A percentile compares a stretch with the other conserved stretches of the same genome.
These are phyloP conservation scores for Saccharomycopsis lassenensis DNA, from an alignment of 805 yeast species.

Conservation along the genomic window DNA sequence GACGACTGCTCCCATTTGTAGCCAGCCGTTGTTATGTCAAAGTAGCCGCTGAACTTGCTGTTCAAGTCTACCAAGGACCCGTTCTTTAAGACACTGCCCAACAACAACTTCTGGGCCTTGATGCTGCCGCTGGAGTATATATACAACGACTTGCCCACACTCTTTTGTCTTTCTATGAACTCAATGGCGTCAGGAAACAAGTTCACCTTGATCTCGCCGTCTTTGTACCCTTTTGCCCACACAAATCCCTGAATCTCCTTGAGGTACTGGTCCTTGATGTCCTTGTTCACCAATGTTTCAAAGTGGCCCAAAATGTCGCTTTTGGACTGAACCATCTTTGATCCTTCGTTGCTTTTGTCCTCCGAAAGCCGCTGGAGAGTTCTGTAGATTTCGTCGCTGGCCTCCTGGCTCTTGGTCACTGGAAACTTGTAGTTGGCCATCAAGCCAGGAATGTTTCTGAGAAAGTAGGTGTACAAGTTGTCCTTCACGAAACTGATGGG, in stretches of 20 bases:
- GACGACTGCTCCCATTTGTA: slow-evolving; percentile 48
- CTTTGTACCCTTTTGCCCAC: slow-evolving; percentile 71
- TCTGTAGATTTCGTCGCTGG: too few species aligned
- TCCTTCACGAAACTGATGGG: slow-evolving; percentile 85
- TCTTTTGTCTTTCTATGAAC: slow-evolving; percentile 36
- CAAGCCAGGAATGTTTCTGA: slow-evolving; percentile 34
- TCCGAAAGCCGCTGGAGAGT: too few species aligned
- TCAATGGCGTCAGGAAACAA: slow-evolving; percentile 61
- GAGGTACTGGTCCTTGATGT: slow-evolving; percentile 66
- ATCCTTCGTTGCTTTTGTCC: too few species aligned
- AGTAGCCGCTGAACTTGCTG: slow-evolving; percentile 49
- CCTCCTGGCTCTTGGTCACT: slow-evolving; percentile 11
- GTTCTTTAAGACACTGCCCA: slow-evolving; percentile 44
- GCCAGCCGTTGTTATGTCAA: slow-evolving; percentile 80
- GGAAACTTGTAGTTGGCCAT: slow-evolving; percentile 23
- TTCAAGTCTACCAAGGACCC: slow-evolving; percentile 37
- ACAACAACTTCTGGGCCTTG: slow-evolving; percentile 73
- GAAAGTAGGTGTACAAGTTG: slow-evolving; percentile 64
- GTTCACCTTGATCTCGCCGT: slow-evolving; percentile 72
- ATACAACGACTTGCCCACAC: slow-evolving; percentile 31
- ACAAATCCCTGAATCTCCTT: slow-evolving; percentile 75
- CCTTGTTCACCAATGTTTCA: slow-evolving; percentile 43
- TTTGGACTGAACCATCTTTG: slow-evolving; percentile 18
- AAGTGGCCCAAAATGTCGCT: slow-evolving; percentile 37
- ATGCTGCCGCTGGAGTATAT: slow-evolving; percentile 89